Evolutionary conservation across 2,329 filamentous ascomycete species (phyloP), one percentile per base, ranked within the genome.

Genomic region (Fusarium oligoseptatum): DNA sequence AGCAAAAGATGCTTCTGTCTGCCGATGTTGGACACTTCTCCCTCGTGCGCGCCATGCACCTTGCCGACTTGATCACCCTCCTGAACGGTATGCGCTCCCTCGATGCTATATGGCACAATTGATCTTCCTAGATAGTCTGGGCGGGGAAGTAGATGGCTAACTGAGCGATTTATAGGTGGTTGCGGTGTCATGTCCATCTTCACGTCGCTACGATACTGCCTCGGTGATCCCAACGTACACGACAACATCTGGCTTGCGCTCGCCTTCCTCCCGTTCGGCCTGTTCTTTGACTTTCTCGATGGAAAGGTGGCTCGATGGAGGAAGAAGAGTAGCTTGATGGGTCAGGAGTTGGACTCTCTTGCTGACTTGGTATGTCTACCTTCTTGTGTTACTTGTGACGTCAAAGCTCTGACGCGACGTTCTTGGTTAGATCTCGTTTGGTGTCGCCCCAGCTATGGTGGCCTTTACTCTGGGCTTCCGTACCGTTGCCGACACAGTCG

Each of bases 201-300:
- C 85, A 95, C 95, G 55, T 98, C 95, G 27, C 90, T 99, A 85
- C 94, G 95, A 76, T 98, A 98, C 88, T 97, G 94, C 83, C 89
- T 97, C 72, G 92, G 92, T 72, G 90, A 93, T 74, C 88, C 93
- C 10, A 81, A 88, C 68, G 86, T 93, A 64, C 87, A 91, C 77
- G 87, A 87, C 62, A 93, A 95, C 78, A 86, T 98, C 64, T 98
- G 94, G 90, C 85, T 92, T 37, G 95, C 97, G 2, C 90, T 99
- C 58, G 90, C 87, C 6, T 94, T 98, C 83, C 93, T 98, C 84
- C 96, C 96, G 1, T 94, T 98, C 69, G 95, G 95, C 6, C 87
- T 98, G 14, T 98, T 98, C 87, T 98, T 98, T 83, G 97, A 99
- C 84, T 97, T 98, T 81, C 95, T 98, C 89, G 97, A 99, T 83